Conservation (phyloP, 345 rosid genomes). For the Murraya koenigii region DNA sequence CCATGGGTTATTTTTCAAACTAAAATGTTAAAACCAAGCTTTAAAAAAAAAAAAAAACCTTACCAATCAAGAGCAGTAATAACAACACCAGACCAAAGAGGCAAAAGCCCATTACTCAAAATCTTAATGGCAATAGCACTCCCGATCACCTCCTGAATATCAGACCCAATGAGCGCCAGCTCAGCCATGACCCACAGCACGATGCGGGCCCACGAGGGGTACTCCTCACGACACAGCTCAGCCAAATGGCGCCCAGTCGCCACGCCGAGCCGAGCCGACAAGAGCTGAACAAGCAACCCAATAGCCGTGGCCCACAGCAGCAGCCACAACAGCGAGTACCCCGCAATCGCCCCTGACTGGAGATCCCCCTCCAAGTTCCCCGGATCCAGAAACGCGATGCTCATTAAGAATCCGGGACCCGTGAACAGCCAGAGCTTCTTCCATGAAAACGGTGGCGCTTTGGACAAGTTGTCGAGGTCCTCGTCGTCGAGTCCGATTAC, state of each 20-base stretch:
- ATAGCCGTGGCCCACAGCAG: conserved; percentile 95
- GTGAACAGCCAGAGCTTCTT: conserved; percentile 88
- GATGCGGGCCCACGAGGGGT: conserved; percentile 78
- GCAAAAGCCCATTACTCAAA: conserved; percentile 71
- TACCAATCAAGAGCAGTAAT: conserved; percentile 93
- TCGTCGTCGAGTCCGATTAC: conserved; percentile 45
- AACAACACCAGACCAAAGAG: conserved; percentile 87
- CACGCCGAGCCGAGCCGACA: conserved; percentile 88
- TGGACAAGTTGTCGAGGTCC: conserved; percentile 22
- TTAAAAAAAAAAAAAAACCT: neutral
- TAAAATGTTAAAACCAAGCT: neutral
- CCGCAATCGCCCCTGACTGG: conserved; percentile 92
- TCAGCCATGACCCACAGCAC: conserved; percentile 92
- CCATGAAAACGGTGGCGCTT: conserved; percentile 82
- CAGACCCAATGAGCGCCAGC: conserved; percentile 87
- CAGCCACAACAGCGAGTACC: conserved; percentile 86
- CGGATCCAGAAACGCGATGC: conserved; percentile 93
- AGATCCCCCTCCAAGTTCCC: conserved; percentile 97
- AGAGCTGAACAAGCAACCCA: conserved; percentile 86
- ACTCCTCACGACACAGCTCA: conserved; percentile 88
- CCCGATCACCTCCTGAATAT: conserved; percentile 93
- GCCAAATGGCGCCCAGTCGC: conserved; percentile 91
- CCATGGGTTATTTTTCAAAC: neutral
- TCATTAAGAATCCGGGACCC: conserved; percentile 92
- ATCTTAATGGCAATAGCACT: conserved; percentile 91